Evolutionary conservation across 2,329 filamentous ascomycete species (phyloP), one percentile per base, ranked within the genome.

Genomic region (Cordyceps fumosorosea): DNA sequence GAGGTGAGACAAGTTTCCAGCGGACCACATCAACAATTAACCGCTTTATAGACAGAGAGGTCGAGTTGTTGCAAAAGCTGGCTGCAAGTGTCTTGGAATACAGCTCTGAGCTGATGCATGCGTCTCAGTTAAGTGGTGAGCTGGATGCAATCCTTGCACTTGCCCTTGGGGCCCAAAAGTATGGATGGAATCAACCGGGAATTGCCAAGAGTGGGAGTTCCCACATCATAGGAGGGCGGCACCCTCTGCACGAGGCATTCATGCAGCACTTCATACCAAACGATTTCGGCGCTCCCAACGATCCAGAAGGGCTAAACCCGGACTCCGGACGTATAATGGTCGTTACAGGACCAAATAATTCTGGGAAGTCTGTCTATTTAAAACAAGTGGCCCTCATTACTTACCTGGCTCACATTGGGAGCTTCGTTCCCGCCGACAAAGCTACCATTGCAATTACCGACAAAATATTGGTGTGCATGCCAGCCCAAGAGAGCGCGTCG

Each of bases 301-400:
- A 50, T 48, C 16, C n/a, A 16, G n/a, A 42, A n/a, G 29, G 47
- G 10, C 3, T 37, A 34, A 11, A 34, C 89, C 89, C 24, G 89
- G 89, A 1, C 63, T 63, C n/a, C 78, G 77, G 24, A 37, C 45
- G 42, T 48, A 40, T 10, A 76, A 72, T 97, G 14, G 77, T 97
- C 6, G 75, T 99, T 68, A 98, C 95, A 0, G 95, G 95, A 0
- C 93, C 95, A 5, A 99, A 99, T 68, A 96, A 95, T 72, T 98
- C 95, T 0, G 95, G 95, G 0, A 99, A 99, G 74, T 98, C 92
- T 67, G 85, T 98, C 0, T 98, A 96, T 73, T 81, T 98, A 71
- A 99, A 96, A 73, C 93, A 99, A 72, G 85, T 91, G 37, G 95
- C 93, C 5, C 78, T 97, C 56, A 95, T 96, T 63, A 87, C 96